Conservation (phyloP, 2,329 filamentous ascomycete species). For the Curvularia verruculosa region DNA sequence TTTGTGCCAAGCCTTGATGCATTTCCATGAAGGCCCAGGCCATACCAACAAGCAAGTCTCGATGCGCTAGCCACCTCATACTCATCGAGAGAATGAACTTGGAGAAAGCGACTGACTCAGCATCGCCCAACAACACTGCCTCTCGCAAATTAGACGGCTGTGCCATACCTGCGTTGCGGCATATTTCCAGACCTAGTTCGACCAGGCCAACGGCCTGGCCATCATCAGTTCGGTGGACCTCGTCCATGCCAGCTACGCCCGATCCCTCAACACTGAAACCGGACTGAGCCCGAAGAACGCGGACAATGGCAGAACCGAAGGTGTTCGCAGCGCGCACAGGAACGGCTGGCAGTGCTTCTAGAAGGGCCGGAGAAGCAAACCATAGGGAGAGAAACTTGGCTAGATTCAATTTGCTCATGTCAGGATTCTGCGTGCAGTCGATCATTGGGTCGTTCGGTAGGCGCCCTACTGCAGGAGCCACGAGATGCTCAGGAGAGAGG, state of each 20-base stretch:
- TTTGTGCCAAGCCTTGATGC: slow-evolving; percentile 18
- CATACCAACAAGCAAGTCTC: slow-evolving; percentile 42
- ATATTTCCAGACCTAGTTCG: slow-evolving; percentile 43
- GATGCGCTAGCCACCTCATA: slow-evolving; percentile 28
- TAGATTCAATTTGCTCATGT: slow-evolving; percentile 1
- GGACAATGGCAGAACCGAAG: slow-evolving; percentile 46
- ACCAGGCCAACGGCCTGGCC: slow-evolving; percentile 38
- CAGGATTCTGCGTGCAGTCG: not conserved
- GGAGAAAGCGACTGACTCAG: slow-evolving; percentile 50
- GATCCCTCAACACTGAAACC: slow-evolving; percentile 48
- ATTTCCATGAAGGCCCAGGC: slow-evolving; percentile 41
- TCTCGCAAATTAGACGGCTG: slow-evolving; percentile 32
- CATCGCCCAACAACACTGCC: slow-evolving; percentile 24
- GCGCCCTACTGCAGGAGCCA: not conserved
- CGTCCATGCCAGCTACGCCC: slow-evolving; percentile 51
- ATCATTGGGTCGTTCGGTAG: not conserved
- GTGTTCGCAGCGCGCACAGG: slow-evolving; percentile 44
- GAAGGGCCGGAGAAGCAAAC: slow-evolving; percentile 47
- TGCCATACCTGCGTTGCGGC: slow-evolving; percentile 18
- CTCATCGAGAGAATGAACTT: slow-evolving; percentile 22
- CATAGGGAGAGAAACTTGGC: slow-evolving; percentile 46
- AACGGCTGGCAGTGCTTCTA: slow-evolving; percentile 48
- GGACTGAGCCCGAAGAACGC: slow-evolving; percentile 49
- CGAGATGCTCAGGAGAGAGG: not conserved
- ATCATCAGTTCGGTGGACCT: slow-evolving; percentile 37